Base-by-base conservation (phyloP, 768 basidiomycete genomes). In the Guyanaporus albipodus region DNA sequence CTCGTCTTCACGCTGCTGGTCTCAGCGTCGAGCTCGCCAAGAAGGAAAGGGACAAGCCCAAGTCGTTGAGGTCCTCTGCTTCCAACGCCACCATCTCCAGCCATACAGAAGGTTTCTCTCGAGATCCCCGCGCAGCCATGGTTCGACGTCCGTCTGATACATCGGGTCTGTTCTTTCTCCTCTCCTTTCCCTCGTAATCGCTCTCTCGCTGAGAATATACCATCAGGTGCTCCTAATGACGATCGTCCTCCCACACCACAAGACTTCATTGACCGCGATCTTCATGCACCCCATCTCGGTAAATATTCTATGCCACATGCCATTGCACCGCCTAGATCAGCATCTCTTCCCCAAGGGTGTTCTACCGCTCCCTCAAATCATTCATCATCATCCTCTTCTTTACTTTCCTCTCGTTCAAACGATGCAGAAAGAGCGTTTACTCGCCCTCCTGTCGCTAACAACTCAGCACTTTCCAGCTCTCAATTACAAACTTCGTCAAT, bases 21-120 rank as follows among this genome's bases (percentile, higher is more conserved):
- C 41, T 63, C 50, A 50, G 63, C 60, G 36, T 69, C 75, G 71
- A 85, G 73, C 47, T 62, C 27, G 24, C 48, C 19, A 67, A 54
- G 52, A 69, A 58, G 48, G 66, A 61, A 14, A 66, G 44, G 52
- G 61, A 54, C 40, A 60, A 49, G 34, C 31, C 44, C 11, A 64
- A 21, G 33, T 29, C 44, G 14, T 32, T 52, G 8, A 51, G 55
- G 23, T 53, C 60, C 1, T 67, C 60, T 8, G 12, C 42, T 24
- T 67, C 66, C 44, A 67, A 41, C 46, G 10, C 41, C 22, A 27
- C 60, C 44, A 55, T 60, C 14, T 58, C 62, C 19, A 40, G 36
- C 37, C 18, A 51, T 14, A 40, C 52, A 22, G 49, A 52, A 32
- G 61, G 50, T 31, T 51, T 42, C 5, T 43, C 54, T 21, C 27